These are phyloP conservation scores for Botryotinia narcissicola DNA, from an alignment of 2,329 filamentous ascomycete genomes.

Conservation along the genomic window DNA sequence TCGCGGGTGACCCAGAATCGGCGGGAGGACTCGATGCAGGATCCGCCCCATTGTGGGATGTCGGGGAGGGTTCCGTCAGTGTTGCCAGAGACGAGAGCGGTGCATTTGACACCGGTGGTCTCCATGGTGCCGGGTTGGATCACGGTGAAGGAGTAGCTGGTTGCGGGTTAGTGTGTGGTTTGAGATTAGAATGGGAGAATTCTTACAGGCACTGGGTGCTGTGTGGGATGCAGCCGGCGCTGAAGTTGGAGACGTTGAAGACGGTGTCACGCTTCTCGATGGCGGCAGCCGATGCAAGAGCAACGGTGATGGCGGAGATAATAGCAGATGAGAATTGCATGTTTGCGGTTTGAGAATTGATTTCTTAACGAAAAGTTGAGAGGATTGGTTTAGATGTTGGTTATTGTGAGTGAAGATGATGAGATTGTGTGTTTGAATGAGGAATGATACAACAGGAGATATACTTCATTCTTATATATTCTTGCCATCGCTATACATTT, in stretches of 20 bases:
- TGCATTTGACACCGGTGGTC: background rate
- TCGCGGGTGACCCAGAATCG: background rate
- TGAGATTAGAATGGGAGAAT: too few species aligned
- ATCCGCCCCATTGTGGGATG: background rate
- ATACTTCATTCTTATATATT: background rate
- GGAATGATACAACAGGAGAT: background rate
- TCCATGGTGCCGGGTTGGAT: background rate
- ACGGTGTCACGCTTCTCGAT: background rate
- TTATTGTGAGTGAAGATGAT: background rate
- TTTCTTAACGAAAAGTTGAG: background rate
- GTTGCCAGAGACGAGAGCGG: too few species aligned
- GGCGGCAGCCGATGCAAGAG: background rate
- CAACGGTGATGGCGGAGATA: constrained; percentile 10
- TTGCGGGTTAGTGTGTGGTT: background rate
- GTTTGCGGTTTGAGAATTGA: background rate
- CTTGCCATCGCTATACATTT: background rate
- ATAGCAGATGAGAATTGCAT: constrained; percentile 2
- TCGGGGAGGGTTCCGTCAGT: background rate
- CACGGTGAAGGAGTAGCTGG: background rate
- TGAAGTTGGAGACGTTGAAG: background rate
- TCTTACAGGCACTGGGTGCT: background rate
- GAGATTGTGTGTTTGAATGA: background rate
- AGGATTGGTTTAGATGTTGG: constrained; percentile 1
- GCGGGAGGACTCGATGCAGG: background rate
- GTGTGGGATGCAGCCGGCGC: background rate